Evolutionary conservation across 2,329 filamentous ascomycete species (phyloP).

Genomic region (Trichocomaceae sp.): DNA sequence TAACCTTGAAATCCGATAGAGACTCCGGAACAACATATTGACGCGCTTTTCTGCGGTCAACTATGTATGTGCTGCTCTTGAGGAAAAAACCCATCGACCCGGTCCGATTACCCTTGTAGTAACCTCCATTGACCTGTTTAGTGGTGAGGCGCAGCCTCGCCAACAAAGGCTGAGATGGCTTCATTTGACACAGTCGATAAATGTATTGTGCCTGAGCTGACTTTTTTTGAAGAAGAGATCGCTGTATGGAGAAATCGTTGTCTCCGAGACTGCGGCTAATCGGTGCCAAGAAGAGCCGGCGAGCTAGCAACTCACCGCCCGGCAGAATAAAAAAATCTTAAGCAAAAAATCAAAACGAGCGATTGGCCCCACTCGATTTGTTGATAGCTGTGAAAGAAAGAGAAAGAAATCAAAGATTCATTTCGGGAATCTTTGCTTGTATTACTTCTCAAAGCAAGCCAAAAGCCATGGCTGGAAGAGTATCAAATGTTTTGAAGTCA

Average conservation of each 20-base stretch:
- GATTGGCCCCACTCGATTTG: conserved; percentile 4
- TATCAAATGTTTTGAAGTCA: conserved; percentile 35
- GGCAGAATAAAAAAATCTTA: conserved; percentile 10
- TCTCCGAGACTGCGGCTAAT: neutral
- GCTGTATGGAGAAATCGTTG: neutral
- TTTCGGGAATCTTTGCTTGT: neutral
- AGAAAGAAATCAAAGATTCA: conserved; percentile 4
- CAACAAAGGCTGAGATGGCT: conserved; percentile 49
- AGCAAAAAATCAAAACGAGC: conserved; percentile 3
- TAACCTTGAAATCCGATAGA: conserved; percentile 65
- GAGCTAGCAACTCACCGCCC: conserved; percentile 3
- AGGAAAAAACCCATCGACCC: conserved; percentile 84
- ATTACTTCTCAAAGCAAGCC: neutral
- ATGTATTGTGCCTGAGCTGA: neutral
- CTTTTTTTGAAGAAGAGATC: neutral
- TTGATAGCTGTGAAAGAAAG: neutral
- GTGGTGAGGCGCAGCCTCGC: conserved; percentile 77
- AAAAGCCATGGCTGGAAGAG: conserved; percentile 34
- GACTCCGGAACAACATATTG: conserved; percentile 75
- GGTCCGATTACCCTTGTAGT: conserved; percentile 92
- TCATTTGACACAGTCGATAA: conserved; percentile 22
- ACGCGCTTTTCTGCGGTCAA: conserved; percentile 82
- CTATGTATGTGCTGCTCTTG: conserved; percentile 53
- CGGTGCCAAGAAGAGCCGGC: neutral
- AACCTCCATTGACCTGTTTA: conserved; percentile 87